Percentiles rank a stretch among this genome's conserved stretches.
phyloP scores from a whole-genome alignment of 2,329 filamentous ascomycete genomes.

The Fusarium sulawesiense region DNA sequence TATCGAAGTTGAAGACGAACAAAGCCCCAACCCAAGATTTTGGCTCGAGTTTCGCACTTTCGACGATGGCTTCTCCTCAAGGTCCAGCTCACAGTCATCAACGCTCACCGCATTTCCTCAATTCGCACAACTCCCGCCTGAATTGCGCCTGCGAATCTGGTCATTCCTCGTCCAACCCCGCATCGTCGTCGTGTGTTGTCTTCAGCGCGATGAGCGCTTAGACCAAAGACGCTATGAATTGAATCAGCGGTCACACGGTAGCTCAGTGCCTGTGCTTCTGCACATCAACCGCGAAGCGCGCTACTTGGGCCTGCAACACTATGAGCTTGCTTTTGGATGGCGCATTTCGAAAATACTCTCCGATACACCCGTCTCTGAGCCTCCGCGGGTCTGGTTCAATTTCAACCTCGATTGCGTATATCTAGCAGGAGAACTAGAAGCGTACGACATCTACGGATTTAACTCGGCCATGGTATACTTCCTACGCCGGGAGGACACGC shows the following conservation, averaged over 20 bases:
- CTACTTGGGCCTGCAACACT: constrained; percentile 55
- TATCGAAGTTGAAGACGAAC: constrained; percentile 38
- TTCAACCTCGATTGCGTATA: constrained; percentile 60
- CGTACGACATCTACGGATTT: constrained; percentile 59
- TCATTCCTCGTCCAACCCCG: constrained; percentile 58
- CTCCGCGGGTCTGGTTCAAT: constrained; percentile 60
- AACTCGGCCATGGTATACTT: constrained; percentile 63
- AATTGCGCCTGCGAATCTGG: constrained; percentile 63
- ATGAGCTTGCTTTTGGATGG: constrained; percentile 61
- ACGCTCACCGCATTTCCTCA: constrained; percentile 47
- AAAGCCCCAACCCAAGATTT: constrained; percentile 50
- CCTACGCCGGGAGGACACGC: constrained; percentile 56
- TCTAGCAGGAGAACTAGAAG: constrained; percentile 61
- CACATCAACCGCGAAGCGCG: constrained; percentile 58
- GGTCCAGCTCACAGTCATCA: constrained; percentile 8
- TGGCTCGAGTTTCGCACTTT: constrained; percentile 61
- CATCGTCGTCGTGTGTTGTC: constrained; percentile 58
- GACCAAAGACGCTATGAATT: constrained; percentile 46
- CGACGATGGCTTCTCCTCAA: constrained; percentile 53
- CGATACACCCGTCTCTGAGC: constrained; percentile 50
- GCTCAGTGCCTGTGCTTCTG: constrained; percentile 56
- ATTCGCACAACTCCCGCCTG: constrained; percentile 57
- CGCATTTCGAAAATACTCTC: constrained; percentile 56
- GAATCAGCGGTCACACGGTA: constrained; percentile 42
- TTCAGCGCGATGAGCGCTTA: constrained; percentile 49